Evolutionary conservation across 768 basidiomycete species (phyloP).

Genomic region (Suillus discolor): DNA sequence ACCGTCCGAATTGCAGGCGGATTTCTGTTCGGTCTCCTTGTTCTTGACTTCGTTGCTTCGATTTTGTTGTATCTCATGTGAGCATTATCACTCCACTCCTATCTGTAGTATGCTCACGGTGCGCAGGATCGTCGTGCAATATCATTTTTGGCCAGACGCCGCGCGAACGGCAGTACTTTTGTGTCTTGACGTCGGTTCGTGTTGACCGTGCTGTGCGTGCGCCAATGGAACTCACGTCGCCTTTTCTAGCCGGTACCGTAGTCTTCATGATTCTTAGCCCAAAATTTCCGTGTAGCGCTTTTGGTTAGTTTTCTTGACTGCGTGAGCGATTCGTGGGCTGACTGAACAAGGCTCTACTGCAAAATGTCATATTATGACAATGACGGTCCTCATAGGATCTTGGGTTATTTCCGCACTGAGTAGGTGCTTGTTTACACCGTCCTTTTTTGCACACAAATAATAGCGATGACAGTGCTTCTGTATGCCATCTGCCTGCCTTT

Average conservation of each 20-base stretch:
- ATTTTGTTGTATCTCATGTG: conserved; percentile 42
- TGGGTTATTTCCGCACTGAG: conserved; percentile 37
- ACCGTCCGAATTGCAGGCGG: conserved; percentile 27
- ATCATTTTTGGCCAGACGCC: conserved; percentile 41
- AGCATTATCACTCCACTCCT: conserved; percentile 5
- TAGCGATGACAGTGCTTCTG: conserved; percentile 9
- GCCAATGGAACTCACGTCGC: conserved; percentile 3
- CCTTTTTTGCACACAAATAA: background rate
- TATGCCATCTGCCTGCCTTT: conserved; percentile 14
- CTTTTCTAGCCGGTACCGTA: conserved; percentile 28
- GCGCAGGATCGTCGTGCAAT: conserved; percentile 41
- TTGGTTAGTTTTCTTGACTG: conserved; percentile 25
- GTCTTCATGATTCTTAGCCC: conserved; percentile 33
- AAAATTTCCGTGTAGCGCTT: conserved; percentile 37
- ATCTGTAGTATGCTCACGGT: background rate
- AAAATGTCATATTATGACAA: conserved; percentile 34
- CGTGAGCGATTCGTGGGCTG: background rate
- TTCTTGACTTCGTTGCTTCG: conserved; percentile 34
- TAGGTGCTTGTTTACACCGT: conserved; percentile 25
- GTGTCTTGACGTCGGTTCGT: conserved; percentile 15
- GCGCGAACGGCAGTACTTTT: conserved; percentile 34
- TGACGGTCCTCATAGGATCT: conserved; percentile 31
- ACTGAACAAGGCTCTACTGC: conserved; percentile 26
- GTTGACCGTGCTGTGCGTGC: background rate
- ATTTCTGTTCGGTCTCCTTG: conserved; percentile 34